Percentiles rank a stretch among this genome's conserved stretches.
Evolutionary conservation across 441 rosid genomes (phyloP).

Genomic region (Heliophila coronopifolia): DNA sequence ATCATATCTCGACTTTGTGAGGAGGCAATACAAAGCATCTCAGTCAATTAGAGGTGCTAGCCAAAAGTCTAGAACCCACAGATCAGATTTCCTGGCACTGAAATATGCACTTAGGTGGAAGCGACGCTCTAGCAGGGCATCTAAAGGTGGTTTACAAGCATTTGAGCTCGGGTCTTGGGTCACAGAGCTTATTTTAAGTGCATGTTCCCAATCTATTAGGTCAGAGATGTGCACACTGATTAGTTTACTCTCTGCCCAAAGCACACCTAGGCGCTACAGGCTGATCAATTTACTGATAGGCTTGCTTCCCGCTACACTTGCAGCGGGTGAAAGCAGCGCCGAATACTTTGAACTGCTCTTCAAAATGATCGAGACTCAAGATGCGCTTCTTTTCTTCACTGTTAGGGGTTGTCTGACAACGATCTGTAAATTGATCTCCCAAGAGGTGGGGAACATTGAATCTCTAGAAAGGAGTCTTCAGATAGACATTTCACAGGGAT

Average conservation of each 20-base stretch:
- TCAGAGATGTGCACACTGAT: constrained; percentile 99
- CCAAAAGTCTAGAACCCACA: constrained; percentile 75
- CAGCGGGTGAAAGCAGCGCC: constrained; percentile 97
- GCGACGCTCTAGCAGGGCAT: constrained; percentile 53
- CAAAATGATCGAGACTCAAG: constrained; percentile 91
- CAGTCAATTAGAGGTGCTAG: constrained; percentile 65
- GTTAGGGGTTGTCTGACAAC: constrained; percentile 84
- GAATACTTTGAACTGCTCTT: constrained; percentile 97
- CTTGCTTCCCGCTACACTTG: constrained; percentile 82
- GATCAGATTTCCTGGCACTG: constrained; percentile 80
- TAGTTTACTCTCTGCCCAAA: constrained; percentile 83
- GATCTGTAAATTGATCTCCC: constrained; percentile 79
- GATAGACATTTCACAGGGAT: constrained; percentile 98
- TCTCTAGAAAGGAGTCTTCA: constrained; percentile 96
- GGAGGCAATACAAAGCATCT: constrained; percentile 96
- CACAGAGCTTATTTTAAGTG: constrained; percentile 94
- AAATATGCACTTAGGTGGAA: constrained; percentile 97
- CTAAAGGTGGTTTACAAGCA: constrained; percentile 65
- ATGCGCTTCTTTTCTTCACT: constrained; percentile 95
- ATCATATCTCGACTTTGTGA: constrained; percentile 98
- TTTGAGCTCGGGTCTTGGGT: constrained; percentile 99
- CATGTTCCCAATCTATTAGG: constrained; percentile 98
- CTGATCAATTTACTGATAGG: constrained; percentile 83
- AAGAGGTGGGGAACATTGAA: constrained; percentile 90
- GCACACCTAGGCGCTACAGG: constrained; percentile 78